A percentile compares a stretch with the other conserved stretches of the same genome.
Evolutionary conservation across 1,284 basidiomycete species (phyloP).

Genomic region (Leccinum holopus): DNA sequence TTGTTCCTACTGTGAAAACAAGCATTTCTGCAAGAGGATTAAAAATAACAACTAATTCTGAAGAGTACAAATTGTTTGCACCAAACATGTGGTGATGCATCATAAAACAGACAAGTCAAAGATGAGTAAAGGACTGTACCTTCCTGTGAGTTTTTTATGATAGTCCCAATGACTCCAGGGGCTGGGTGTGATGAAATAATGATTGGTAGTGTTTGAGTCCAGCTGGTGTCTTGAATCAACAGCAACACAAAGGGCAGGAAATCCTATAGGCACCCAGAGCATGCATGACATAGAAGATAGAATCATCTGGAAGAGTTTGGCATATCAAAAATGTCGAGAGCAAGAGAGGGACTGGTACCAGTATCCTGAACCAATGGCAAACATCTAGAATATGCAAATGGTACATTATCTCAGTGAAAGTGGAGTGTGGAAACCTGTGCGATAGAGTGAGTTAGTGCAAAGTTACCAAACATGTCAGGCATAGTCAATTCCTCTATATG

Average conservation of each 20-base stretch:
- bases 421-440: not conserved
- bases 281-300: not conserved
- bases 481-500: no score
- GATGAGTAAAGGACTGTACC: not conserved
- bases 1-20: no score
- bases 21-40: no score
- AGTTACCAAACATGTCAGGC: not conserved
- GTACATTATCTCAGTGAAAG: not conserved
- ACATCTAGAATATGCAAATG: not conserved
- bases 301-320: not conserved
- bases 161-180: not conserved
- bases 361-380: not conserved
- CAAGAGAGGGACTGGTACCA: not conserved
- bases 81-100: no score
- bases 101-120: not conserved
- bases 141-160: conserved; percentile 3
- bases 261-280: not conserved
- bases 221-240: not conserved
- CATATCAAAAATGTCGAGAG: not conserved
- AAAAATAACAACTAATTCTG: no score
- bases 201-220: not conserved
- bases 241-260: not conserved
- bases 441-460: not conserved
- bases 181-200: not conserved
- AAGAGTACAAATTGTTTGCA: no score